Evolutionary conservation across 495 filamentous ascomycete genomes (phyloP), one percentile per base, ranked within the genome.

Genomic region (Aspergillus campestris): DNA sequence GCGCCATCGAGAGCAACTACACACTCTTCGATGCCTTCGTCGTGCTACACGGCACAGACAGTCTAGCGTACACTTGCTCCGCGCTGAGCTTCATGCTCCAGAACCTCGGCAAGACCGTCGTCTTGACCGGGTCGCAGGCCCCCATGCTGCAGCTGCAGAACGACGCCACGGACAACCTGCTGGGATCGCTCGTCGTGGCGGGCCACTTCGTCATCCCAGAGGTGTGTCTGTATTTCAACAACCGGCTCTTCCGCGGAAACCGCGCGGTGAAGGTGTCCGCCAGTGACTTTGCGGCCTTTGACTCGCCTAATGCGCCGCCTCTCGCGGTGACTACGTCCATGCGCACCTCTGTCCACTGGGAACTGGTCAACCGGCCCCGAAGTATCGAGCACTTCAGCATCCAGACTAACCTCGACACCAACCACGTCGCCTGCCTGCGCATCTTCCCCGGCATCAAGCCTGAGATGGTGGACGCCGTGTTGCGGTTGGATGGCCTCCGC

Each of bases 131-230:
- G 0, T 89, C 87, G 1, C 92, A 98, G 66, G 84, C 89, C 0
- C 86, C 89, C 15, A 98, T 98, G 75, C 80, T 91, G 27, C 83
- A 90, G 42, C 76, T 96, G 13, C 89, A 96, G 59, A 94, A 83
- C 32, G 92, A 98, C 64, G 92, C 92, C 6, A 87, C 88, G n/a
- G 90, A 95, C 64, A 98, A 98, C 55, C 72, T 98, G 10, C 82
- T 98, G 8, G 86, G 87, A 27, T 89, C 88, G 14, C 72, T 97
- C 44, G 90, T 95, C 57, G 86, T 98, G 48, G 92, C 92, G 6
- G 91, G 90, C 38, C 92, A 94, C 44, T 98, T 96, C 64, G 86
- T 89, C 70, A 89, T 98, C 50, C 90, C 92, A 0, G 92, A 98
- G 60, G 90, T 98, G 29, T 91, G 88, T 60, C 73, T 98, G 37